phyloP scores from a whole-genome alignment of 1,284 basidiomycete genomes.

The Baeospora myosura region DNA sequence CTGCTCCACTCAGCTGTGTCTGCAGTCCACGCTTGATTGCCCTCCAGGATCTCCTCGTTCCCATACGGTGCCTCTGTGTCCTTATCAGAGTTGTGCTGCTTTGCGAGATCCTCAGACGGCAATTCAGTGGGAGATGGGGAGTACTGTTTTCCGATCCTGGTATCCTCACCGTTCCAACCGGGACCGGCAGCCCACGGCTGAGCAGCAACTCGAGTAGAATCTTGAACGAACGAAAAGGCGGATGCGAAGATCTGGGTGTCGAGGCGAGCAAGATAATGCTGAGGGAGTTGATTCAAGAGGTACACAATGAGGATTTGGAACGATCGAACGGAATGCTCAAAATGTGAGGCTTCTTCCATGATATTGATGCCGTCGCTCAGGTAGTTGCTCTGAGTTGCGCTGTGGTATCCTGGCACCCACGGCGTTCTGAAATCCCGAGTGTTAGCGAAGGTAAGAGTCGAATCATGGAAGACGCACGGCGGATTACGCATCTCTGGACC shows the following conservation, averaged over 20 bases:
- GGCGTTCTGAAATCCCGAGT: neutral
- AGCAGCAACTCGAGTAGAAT: neutral
- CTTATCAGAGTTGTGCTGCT: neutral
- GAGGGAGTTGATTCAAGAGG: neutral
- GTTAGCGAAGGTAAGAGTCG: neutral
- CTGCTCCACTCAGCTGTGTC: neutral
- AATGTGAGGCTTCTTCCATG: neutral
- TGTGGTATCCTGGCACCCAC: neutral
- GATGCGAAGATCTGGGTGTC: neutral
- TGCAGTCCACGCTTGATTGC: neutral
- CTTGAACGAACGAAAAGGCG: neutral
- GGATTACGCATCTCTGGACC: neutral
- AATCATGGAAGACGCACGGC: neutral
- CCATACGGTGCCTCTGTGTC: neutral
- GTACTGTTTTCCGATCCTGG: neutral
- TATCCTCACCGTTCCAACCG: neutral
- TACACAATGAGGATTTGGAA: neutral
- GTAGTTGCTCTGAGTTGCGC: neutral
- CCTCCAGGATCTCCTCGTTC: neutral
- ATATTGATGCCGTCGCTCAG: neutral
- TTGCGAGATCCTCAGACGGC: neutral
- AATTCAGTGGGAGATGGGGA: neutral
- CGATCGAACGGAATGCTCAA: neutral
- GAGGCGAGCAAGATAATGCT: neutral
- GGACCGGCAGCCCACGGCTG: neutral